phyloP scores from a whole-genome alignment of 225 moss, liverwort and hornwort species.

The Marchantia polymorpha region DNA sequence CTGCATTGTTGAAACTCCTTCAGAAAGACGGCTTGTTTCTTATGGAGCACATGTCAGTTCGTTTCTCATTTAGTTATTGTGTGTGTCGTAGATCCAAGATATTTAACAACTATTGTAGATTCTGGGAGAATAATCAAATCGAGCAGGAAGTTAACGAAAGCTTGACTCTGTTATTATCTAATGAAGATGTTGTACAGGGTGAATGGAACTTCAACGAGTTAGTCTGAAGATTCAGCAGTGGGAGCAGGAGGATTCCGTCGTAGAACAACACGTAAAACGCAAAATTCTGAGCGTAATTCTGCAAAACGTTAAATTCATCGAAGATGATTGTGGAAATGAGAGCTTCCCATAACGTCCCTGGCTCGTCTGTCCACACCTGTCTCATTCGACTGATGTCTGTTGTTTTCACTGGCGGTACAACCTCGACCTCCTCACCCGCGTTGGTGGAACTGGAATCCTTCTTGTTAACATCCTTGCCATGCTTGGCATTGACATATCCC shows the following conservation, averaged over 20 bases:
- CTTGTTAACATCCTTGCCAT: slow-evolving; percentile 8
- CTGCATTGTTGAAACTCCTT: not conserved
- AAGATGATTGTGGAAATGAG: too few relatives aligned
- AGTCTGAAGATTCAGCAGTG: too few relatives aligned
- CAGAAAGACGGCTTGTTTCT: too few relatives aligned
- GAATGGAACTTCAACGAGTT: too few relatives aligned
- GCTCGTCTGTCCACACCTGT: slow-evolving; percentile 1
- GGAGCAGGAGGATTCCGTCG: too few relatives aligned
- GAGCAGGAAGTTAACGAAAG: too few relatives aligned
- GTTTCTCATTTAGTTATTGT: not conserved
- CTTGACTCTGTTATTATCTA: too few relatives aligned
- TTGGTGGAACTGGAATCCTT: not conserved
- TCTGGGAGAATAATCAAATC: too few relatives aligned
- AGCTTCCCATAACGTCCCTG: not conserved
- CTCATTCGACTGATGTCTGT: slow-evolving; percentile 22
- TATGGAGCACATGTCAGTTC: not conserved
- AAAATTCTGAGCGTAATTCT: too few relatives aligned
- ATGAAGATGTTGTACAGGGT: too few relatives aligned
- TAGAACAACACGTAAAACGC: too few relatives aligned
- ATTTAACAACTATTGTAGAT: not conserved
- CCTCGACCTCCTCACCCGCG: not conserved
- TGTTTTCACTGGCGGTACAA: not conserved
- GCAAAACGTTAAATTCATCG: too few relatives aligned
- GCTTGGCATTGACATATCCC: not conserved
- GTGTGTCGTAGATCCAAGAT: not conserved